phyloP scores from a whole-genome alignment of 208 protist species.

The Acanthamoeba culbertsoni region DNA sequence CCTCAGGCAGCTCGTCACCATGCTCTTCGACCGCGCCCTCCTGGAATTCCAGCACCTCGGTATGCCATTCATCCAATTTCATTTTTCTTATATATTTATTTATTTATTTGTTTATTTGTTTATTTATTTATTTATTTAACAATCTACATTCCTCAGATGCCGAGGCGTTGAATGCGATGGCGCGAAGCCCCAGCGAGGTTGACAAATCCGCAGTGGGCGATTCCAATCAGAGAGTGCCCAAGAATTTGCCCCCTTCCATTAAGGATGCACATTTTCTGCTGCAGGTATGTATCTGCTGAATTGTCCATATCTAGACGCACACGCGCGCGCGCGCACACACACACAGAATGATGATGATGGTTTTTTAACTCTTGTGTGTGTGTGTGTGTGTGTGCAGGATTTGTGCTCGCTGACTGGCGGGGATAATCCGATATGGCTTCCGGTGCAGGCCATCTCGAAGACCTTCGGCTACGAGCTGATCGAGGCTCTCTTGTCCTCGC shows the following conservation, averaged over 20 bases:
- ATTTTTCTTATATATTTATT: not conserved
- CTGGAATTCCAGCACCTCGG: constrained; percentile 49
- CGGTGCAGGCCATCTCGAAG: constrained; percentile 49
- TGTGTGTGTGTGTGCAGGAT: not conserved
- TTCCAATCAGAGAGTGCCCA: constrained; percentile 11
- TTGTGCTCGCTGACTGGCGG: constrained; percentile 52
- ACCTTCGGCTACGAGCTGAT: constrained; percentile 60
- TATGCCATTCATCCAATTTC: not conserved
- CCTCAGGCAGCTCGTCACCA: constrained; percentile 53
- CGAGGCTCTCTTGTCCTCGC: constrained; percentile 29
- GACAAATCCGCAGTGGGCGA: constrained; percentile 15
- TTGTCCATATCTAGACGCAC: not conserved
- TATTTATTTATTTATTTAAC: not conserved
- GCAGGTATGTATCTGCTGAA: not conserved
- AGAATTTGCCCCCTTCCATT: constrained; percentile 59
- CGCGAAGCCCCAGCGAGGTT: not conserved
- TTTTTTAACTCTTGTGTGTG: not conserved
- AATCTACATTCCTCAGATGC: not conserved
- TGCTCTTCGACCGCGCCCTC: constrained; percentile 57
- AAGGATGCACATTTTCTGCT: constrained; percentile 56
- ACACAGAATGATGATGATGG: not conserved
- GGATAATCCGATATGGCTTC: constrained; percentile 56
- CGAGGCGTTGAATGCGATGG: constrained; percentile 8
- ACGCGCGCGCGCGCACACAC: not conserved
- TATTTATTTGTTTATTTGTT: not conserved